Percentiles rank a stretch among this genome's conserved stretches.
Evolutionary conservation across 1,139 yeast species (phyloP).

Genomic region (Geotrichum armillariae): DNA sequence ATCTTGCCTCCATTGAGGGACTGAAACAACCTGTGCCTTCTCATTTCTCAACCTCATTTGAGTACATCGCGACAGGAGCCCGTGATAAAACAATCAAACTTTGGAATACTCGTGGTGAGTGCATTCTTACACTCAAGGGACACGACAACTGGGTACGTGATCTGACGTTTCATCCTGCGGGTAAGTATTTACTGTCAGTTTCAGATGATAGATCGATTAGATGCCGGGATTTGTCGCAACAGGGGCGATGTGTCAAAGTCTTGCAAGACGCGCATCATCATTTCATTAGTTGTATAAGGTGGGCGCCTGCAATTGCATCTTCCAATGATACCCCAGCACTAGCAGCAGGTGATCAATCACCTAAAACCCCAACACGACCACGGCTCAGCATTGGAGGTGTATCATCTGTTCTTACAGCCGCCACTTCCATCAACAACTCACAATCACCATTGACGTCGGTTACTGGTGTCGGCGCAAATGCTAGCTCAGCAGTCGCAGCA

Average conservation of each 20-base stretch:
- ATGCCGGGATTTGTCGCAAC: slow-evolving; percentile 73
- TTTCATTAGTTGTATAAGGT: slow-evolving; percentile 63
- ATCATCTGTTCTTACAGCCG: background rate
- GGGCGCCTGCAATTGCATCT: slow-evolving; percentile 47
- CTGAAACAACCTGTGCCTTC: slow-evolving; percentile 30
- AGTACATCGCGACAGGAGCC: slow-evolving; percentile 68
- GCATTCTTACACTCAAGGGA: slow-evolving; percentile 58
- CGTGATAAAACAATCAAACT: slow-evolving; percentile 74
- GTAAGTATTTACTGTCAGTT: slow-evolving; percentile 66
- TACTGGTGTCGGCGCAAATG: background rate
- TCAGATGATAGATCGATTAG: slow-evolving; percentile 78
- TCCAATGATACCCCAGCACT: slow-evolving; percentile 21
- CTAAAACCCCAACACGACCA: background rate
- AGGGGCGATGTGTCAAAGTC: slow-evolving; percentile 52
- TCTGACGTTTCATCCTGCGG: slow-evolving; percentile 71
- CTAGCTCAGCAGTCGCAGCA: slow-evolving; percentile 1
- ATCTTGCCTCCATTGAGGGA: slow-evolving; percentile 51
- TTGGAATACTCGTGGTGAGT: slow-evolving; percentile 75
- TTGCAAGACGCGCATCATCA: slow-evolving; percentile 65
- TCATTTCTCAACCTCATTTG: slow-evolving; percentile 30
- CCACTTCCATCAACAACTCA: background rate
- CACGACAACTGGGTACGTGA: slow-evolving; percentile 89
- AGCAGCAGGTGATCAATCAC: background rate
- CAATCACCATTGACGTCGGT: background rate
- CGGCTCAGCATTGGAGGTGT: background rate